Percentiles rank a stretch among this genome's conserved stretches.
These are phyloP conservation scores for Syzygium aromaticum DNA, from an alignment of 345 rosid genomes.

Conservation along the genomic window DNA sequence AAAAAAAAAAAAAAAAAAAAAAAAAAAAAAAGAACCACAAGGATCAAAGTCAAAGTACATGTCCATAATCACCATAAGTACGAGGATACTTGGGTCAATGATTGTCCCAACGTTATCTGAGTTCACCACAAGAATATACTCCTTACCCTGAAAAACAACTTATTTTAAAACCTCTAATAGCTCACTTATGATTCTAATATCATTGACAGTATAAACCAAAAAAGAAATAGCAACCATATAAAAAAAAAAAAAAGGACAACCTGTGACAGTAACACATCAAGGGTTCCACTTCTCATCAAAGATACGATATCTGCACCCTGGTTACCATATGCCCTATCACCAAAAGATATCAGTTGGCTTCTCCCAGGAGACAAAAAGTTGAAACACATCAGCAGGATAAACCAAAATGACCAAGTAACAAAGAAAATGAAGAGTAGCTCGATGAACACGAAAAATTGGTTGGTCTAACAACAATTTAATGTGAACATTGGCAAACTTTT, in stretches of 20 bases:
- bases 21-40: not conserved
- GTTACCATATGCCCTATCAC: constrained; percentile 28
- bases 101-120: constrained; percentile 26
- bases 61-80: not conserved
- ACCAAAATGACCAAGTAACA: not conserved
- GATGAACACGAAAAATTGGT: not conserved
- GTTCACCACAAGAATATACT: constrained; percentile 33
- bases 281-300: constrained; percentile 32
- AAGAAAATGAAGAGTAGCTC: not conserved
- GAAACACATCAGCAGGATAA: not conserved
- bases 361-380: not conserved
- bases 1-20: too few relatives aligned
- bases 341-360: not conserved
- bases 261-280: constrained; percentile 37
- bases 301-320: constrained; percentile 23
- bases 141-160: constrained; percentile 44
- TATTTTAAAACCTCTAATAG: not conserved
- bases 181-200: not conserved
- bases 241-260: constrained; percentile 5
- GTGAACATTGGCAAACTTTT: not conserved
- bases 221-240: not conserved
- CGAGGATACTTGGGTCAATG: constrained; percentile 53
- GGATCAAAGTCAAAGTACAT: not conserved
- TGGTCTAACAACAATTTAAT: not conserved
- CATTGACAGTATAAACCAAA: not conserved